Percentiles rank a stretch among this genome's conserved stretches.
These are phyloP conservation scores for Trichoderma asperellum DNA, from an alignment of 2,329 filamentous ascomycete species.

Conservation along the genomic window DNA sequence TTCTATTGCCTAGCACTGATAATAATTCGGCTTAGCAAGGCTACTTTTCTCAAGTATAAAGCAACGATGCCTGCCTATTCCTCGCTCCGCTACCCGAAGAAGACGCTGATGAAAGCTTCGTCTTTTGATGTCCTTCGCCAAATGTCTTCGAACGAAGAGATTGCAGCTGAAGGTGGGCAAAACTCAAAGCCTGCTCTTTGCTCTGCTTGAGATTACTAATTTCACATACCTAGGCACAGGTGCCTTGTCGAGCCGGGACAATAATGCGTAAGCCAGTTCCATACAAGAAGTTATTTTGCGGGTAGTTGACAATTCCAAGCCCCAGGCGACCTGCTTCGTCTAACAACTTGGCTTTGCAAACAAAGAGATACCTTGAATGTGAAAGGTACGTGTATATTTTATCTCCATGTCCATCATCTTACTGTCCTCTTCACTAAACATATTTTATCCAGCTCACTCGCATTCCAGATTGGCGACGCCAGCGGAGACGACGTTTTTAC, in stretches of 20 bases:
- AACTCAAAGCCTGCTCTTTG: background rate
- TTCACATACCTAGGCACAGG: background rate
- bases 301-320: background rate
- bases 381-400: background rate
- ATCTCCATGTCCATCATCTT: background rate
- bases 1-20: background rate
- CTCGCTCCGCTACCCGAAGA: constrained; percentile 15
- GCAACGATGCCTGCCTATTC: constrained; percentile 18
- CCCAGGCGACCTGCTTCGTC: constrained; percentile 20
- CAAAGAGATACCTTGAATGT: background rate
- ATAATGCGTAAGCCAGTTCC: constrained; percentile 1
- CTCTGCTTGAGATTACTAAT: background rate
- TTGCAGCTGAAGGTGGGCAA: background rate
- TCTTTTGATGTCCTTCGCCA: constrained; percentile 24
- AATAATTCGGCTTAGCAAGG: background rate
- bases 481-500: constrained; percentile 26
- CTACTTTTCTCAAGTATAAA: background rate
- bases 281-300: background rate
- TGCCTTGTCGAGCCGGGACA: background rate
- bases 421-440: background rate
- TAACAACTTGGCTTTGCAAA: background rate
- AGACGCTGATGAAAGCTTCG: constrained; percentile 22
- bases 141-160: background rate
- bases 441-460: constrained; percentile 9
- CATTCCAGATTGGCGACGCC: constrained; percentile 27